Base-by-base conservation (phyloP, 2,329 filamentous ascomycete species). In the Triangularia verruculosa region DNA sequence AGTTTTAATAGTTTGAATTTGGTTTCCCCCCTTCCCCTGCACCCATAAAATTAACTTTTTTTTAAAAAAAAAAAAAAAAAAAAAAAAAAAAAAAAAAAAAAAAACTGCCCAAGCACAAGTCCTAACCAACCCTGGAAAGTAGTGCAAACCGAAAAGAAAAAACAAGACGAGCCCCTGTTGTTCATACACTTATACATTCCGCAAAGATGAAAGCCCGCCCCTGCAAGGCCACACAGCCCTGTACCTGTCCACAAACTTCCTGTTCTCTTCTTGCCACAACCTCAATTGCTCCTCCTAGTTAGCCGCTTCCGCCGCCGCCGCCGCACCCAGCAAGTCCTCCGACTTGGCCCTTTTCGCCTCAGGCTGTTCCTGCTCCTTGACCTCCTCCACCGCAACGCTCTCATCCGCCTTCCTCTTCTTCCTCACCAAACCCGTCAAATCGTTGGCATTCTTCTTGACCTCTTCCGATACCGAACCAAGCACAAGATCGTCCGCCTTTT, bases 371-470 rank as follows among this genome's bases (percentile, higher is more conserved):
- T 70, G 72, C 15, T 69, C 73, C 13, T 54, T 28, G 0, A 54
- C 51, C 51, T 54, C 51, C 13, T 25, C 51, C 20, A 54, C 25
- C 15, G 30, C 51, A 12, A 55, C 25, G 9, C 20, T 56, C 12
- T 76, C 76, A 53, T 78, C 76, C 2, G 77, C 77, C 72, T 80
- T 80, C 51, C 77, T 76, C 72, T 86, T 87, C 78, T 89, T 93
- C 72, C 89, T 87, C 52, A 94, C 88, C 54, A 94, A 79, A n/a
- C 87, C 84, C 0, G 84, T 86, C 13, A 96, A 78, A 72, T 95
- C 91, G 15, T 84, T 92, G 6, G 91, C 91, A 7, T 80, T 83
- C 77, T 89, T 89, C 70, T 88, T 90, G 27, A 89, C 90, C 72
- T 93, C 89, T 54, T 89, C 86, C 54, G 63, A 92, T 80, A 67